These are phyloP conservation scores for Spergularia bocconei DNA, from an alignment of 148 eudicot genomes.

Conservation along the genomic window DNA sequence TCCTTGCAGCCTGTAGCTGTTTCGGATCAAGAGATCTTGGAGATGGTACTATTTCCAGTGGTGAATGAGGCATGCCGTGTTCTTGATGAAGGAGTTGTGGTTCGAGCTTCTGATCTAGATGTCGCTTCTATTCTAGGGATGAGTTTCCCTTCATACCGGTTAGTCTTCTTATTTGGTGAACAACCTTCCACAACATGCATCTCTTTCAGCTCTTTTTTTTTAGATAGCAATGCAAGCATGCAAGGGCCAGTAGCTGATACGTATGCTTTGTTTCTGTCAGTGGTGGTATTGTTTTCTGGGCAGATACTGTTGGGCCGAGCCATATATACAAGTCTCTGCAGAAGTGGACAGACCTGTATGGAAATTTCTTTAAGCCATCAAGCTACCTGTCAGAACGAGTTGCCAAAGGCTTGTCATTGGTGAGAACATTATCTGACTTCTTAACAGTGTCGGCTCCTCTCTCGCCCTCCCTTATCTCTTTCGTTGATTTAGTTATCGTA, in stretches of 20 bases:
- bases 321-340: conserved; percentile 63
- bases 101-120: conserved; percentile 95
- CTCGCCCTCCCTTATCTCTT: conserved; percentile 2
- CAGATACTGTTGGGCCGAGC: conserved; percentile 72
- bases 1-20: conserved; percentile 68
- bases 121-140: conserved; percentile 92
- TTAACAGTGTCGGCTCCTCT: background rate
- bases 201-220: background rate
- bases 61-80: conserved; percentile 98
- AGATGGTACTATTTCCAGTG: conserved; percentile 91
- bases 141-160: conserved; percentile 98
- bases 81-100: conserved; percentile 79
- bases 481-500: background rate
- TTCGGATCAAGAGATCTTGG: conserved; percentile 80
- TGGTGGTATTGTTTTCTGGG: conserved; percentile 93
- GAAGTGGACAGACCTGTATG: conserved; percentile 71
- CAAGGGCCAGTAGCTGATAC: conserved; percentile 14
- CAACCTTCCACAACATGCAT: background rate
- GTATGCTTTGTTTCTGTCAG: conserved; percentile 41
- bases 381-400: conserved; percentile 85
- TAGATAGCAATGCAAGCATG: background rate
- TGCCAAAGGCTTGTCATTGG: conserved; percentile 73
- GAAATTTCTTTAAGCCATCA: conserved; percentile 81
- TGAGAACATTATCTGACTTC: conserved; percentile 30
- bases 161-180: conserved; percentile 26